Conservation (phyloP, 441 rosid species). For the Gossypium gossypioides region DNA sequence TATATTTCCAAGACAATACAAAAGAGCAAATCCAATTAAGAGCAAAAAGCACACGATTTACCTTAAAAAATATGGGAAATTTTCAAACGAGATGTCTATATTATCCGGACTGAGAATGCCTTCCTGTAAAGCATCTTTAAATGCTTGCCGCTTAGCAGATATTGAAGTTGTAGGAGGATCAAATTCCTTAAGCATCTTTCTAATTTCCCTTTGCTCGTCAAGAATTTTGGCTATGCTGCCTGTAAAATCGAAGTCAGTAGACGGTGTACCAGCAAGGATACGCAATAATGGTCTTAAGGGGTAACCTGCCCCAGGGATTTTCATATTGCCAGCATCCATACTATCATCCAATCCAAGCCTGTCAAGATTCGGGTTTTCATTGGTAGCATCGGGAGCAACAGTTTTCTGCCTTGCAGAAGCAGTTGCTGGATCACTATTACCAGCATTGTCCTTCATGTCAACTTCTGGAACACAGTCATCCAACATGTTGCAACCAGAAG, state of each 20-base stretch:
- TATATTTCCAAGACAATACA: neutral
- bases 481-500: conserved; percentile 41
- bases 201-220: conserved; percentile 51
- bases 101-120: conserved; percentile 52
- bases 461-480: conserved; percentile 53
- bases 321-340: conserved; percentile 44
- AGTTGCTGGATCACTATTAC: conserved; percentile 39
- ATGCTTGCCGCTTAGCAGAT: conserved; percentile 59
- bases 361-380: conserved; percentile 45
- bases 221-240: conserved; percentile 49
- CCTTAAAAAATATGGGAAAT: conserved; percentile 86
- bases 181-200: conserved; percentile 45
- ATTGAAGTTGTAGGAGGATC: conserved; percentile 38
- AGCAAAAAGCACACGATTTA: conserved; percentile 18
- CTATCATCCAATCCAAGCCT: conserved; percentile 43
- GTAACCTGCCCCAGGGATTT: conserved; percentile 40
- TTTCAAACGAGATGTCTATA: conserved; percentile 70
- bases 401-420: conserved; percentile 48
- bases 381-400: conserved; percentile 36
- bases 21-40: neutral
- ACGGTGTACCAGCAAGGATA: conserved; percentile 52
- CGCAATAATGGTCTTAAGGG: conserved; percentile 58
- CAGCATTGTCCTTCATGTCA: conserved; percentile 56
- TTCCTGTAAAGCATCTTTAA: conserved; percentile 58
- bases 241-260: conserved; percentile 41